phyloP scores from a whole-genome alignment of 2,329 filamentous ascomycete species.

The Zymoseptoria crescenta region DNA sequence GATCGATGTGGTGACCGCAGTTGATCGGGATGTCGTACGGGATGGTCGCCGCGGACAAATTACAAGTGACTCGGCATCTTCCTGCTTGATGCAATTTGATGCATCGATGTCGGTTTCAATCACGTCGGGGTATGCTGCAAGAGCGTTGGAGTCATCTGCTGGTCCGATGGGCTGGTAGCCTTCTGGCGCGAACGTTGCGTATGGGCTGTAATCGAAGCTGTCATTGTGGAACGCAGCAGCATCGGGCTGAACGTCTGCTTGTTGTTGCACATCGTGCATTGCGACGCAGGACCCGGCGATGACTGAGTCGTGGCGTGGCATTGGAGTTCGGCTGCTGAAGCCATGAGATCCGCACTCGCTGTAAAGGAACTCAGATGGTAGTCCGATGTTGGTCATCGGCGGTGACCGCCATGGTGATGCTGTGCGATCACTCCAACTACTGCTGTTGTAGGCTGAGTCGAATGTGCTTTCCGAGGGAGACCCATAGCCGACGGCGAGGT shows the following conservation, averaged over 20 bases:
- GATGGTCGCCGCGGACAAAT: conserved; percentile 13
- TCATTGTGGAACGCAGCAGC: conserved; percentile 7
- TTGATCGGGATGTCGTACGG: conserved; percentile 1
- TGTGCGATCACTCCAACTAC: conserved; percentile 3
- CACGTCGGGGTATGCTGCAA: background rate
- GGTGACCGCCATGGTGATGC: conserved; percentile 4
- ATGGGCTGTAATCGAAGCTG: conserved; percentile 1
- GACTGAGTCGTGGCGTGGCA: background rate
- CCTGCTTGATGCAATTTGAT: background rate
- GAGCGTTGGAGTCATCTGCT: conserved; percentile 3
- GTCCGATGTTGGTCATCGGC: background rate
- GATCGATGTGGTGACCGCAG: background rate
- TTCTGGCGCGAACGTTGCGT: conserved; percentile 13
- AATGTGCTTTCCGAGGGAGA: conserved; percentile 7
- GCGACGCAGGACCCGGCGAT: conserved; percentile 11
- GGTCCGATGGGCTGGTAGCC: conserved; percentile 18
- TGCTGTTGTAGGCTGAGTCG: conserved; percentile 5
- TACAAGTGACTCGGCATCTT: background rate
- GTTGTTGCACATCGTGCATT: conserved; percentile 19
- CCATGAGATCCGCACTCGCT: background rate
- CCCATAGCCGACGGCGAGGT: background rate
- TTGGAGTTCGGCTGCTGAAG: background rate
- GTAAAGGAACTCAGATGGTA: background rate
- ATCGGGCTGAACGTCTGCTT: conserved; percentile 15
- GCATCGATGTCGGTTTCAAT: background rate